Percentiles rank a stretch among this genome's conserved stretches.
Evolutionary conservation across 176 grass and related monocot genomes (phyloP).

Genomic region (Raddia guianensis): DNA sequence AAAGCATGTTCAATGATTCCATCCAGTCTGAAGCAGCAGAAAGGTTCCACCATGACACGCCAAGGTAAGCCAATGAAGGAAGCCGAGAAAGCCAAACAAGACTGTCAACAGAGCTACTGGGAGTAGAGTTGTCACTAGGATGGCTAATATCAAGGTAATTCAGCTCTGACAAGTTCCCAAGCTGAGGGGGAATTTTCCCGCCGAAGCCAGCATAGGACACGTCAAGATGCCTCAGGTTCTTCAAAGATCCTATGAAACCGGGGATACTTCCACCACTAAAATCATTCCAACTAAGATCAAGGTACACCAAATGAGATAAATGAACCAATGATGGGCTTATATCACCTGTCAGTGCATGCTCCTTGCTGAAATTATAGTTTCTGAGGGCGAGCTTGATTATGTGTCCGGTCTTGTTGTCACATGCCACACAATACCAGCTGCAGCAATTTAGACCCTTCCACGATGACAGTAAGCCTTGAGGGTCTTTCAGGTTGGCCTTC

Average conservation of each 20-base stretch:
- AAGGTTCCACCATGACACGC: background rate
- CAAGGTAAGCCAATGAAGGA: background rate
- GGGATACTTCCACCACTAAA: conserved; percentile 23
- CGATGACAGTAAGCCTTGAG: too few species aligned
- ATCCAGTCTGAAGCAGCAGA: background rate
- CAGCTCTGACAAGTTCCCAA: conserved; percentile 16
- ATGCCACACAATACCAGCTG: too few species aligned
- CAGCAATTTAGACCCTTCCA: too few species aligned
- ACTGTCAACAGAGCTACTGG: background rate
- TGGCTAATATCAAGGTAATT: background rate
- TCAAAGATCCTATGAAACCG: conserved; percentile 20
- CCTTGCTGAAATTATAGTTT: too few species aligned
- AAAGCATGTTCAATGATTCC: background rate
- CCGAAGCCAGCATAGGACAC: background rate
- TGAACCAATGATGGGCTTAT: conserved; percentile 27
- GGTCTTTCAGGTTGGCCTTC: too few species aligned
- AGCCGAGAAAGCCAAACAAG: background rate
- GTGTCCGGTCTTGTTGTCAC: too few species aligned
- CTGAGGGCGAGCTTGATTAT: too few species aligned
- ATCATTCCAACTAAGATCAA: background rate
- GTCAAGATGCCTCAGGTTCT: conserved; percentile 29
- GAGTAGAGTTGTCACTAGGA: background rate
- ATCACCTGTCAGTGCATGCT: background rate
- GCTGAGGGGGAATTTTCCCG: conserved; percentile 21
- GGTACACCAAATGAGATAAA: conserved; percentile 5